Evolutionary conservation across 1,284 basidiomycete species (phyloP).

Genomic region (Paramarasmius palmivorus): DNA sequence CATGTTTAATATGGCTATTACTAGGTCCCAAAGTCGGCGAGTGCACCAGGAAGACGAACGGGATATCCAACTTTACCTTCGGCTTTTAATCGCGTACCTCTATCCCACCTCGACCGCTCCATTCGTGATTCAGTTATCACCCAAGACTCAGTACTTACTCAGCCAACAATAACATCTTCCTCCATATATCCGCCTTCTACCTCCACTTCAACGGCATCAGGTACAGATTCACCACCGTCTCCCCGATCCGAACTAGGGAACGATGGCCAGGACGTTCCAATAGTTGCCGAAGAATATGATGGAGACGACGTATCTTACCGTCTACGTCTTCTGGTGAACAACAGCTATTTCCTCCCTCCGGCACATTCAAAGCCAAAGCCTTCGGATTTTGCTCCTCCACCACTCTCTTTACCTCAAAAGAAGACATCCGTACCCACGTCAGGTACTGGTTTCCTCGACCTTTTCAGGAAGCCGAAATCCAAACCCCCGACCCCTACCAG

Average conservation of each 20-base stretch:
- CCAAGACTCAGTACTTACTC: constrained; percentile 27
- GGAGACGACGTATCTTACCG: constrained; percentile 81
- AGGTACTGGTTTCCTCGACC: constrained; percentile 62
- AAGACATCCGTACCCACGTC: constrained; percentile 44
- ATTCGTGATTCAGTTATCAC: constrained; percentile 48
- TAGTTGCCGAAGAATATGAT: constrained; percentile 55
- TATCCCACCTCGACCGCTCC: constrained; percentile 29
- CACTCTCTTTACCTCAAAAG: constrained; percentile 29
- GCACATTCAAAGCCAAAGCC: constrained; percentile 77
- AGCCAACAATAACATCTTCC: constrained; percentile 59
- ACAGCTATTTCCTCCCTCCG: constrained; percentile 82
- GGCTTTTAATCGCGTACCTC: constrained; percentile 46
- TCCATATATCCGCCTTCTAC: constrained; percentile 76
- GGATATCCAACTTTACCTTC: constrained; percentile 26
- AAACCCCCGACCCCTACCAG: constrained; percentile 54
- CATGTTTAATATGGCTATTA: neutral
- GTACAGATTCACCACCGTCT: constrained; percentile 53
- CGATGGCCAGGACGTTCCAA: constrained; percentile 40
- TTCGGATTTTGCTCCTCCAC: constrained; percentile 50
- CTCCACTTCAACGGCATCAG: constrained; percentile 44
- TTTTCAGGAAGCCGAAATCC: constrained; percentile 67
- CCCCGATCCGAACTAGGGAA: constrained; percentile 47
- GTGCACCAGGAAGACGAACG: constrained; percentile 7
- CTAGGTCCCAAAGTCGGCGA: constrained; percentile 9
- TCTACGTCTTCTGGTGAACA: constrained; percentile 75